Percentiles rank a stretch among this genome's conserved stretches.
Conservation (phyloP, 257 asterid genomes). For the Capsicum pubescens region DNA sequence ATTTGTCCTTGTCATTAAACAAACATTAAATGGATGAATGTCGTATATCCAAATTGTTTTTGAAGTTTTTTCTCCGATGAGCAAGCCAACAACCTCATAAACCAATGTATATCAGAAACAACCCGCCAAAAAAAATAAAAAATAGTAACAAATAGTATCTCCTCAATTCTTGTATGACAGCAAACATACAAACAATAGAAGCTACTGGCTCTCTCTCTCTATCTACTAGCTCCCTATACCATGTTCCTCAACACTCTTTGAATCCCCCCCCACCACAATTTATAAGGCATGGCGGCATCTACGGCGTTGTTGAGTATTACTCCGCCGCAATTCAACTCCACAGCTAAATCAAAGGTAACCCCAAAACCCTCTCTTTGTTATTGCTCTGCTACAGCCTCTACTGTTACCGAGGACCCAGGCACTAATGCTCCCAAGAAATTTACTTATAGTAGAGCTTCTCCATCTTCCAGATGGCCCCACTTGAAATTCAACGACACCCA, state of each 20-base stretch:
- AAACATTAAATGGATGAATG: no score
- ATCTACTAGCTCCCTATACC: not conserved
- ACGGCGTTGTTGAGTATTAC: constrained; percentile 55
- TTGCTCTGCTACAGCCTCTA: constrained; percentile 39
- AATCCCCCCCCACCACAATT: not conserved
- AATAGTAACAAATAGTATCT: not conserved
- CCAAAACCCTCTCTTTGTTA: constrained; percentile 39
- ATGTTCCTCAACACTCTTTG: not conserved
- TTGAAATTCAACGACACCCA: constrained; percentile 58
- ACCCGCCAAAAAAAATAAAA: constrained; percentile 9
- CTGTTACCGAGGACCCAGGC: constrained; percentile 49
- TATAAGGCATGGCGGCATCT: constrained; percentile 49
- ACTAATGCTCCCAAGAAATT: constrained; percentile 51
- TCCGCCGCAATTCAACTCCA: constrained; percentile 49
- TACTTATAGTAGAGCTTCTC: constrained; percentile 84
- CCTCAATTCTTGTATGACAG: not conserved
- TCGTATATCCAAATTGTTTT: no score
- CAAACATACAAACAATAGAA: constrained; percentile 6
- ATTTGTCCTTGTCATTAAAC: no score
- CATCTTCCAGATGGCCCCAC: constrained; percentile 96
- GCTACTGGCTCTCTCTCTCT: not conserved
- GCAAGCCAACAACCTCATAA: no score
- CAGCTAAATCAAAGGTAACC: constrained; percentile 51
- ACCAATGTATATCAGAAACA: not conserved
- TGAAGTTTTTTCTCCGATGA: no score